A percentile compares a stretch with the other conserved stretches of the same genome.
Conservation (phyloP, 306 rosid genomes). For the Malus domestica region ASM211411v1 NC_041794.1:32471001-32471500, state of each 20-base stretch:
- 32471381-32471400: not conserved
- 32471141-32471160: not conserved
- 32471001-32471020: conserved; percentile 75
- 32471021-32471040: conserved; percentile 90
- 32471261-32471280: conserved; percentile 87
- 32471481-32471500: not conserved
- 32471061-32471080: not conserved
- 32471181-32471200: conserved; percentile 98
- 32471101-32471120: not conserved
- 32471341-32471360: conserved; percentile 6
- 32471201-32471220: conserved; percentile 86
- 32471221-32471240: conserved; percentile 99
- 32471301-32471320: conserved; percentile 91
- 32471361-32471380: not conserved
- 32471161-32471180: conserved; percentile 41
- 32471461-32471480: not conserved
- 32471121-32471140: not conserved
- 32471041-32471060: conserved; percentile 60
- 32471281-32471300: conserved; percentile 83
- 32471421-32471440: not conserved
- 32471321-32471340: conserved; percentile 75
- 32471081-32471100: not conserved
- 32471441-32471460: not conserved
- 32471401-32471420: not conserved
- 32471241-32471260: conserved; percentile 97